These are phyloP conservation scores for Peronospora belbahrii DNA, from an alignment of 352 stramenopile species.

Conservation along the genomic window DNA sequence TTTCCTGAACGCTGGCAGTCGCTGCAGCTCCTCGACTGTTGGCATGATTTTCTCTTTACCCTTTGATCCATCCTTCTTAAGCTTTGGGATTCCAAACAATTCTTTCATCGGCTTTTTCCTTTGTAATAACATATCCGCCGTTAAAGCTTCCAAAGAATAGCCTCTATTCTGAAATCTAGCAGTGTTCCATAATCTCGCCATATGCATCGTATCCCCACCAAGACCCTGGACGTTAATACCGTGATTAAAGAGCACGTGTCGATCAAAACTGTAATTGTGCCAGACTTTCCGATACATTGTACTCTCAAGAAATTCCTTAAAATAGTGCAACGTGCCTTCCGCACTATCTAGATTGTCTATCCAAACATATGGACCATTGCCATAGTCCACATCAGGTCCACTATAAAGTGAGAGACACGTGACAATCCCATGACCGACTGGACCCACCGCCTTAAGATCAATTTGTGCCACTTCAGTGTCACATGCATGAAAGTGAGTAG, in stretches of 20 bases:
- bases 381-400: slow-evolving; percentile 94
- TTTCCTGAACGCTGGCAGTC: slow-evolving; percentile 75
- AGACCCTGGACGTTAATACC: slow-evolving; percentile 90
- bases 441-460: slow-evolving; percentile 90
- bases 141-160: slow-evolving; percentile 95
- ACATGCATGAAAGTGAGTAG: slow-evolving; percentile 88
- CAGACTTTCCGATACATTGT: slow-evolving; percentile 90
- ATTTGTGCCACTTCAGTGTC: slow-evolving; percentile 98
- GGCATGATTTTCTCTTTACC: slow-evolving; percentile 83
- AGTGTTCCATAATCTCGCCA: slow-evolving; percentile 91
- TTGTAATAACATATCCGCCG: slow-evolving; percentile 69
- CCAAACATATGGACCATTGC: slow-evolving; percentile 87
- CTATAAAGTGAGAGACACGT: slow-evolving; percentile 97
- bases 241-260: slow-evolving; percentile 97
- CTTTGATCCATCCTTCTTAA: slow-evolving; percentile 92
- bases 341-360: slow-evolving; percentile 90
- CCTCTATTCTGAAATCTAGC: slow-evolving; percentile 75
- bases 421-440: slow-evolving; percentile 95
- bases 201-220: slow-evolving; percentile 99
- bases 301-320: slow-evolving; percentile 92
- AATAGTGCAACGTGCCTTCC: slow-evolving; percentile 79
- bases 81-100: slow-evolving; percentile 90
- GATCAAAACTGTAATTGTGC: slow-evolving; percentile 99
- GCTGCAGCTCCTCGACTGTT: slow-evolving; percentile 75
- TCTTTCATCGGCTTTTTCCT: slow-evolving; percentile 97